phyloP scores from a whole-genome alignment of 2,329 filamentous ascomycete species.

The Penicillium sp. region DNA sequence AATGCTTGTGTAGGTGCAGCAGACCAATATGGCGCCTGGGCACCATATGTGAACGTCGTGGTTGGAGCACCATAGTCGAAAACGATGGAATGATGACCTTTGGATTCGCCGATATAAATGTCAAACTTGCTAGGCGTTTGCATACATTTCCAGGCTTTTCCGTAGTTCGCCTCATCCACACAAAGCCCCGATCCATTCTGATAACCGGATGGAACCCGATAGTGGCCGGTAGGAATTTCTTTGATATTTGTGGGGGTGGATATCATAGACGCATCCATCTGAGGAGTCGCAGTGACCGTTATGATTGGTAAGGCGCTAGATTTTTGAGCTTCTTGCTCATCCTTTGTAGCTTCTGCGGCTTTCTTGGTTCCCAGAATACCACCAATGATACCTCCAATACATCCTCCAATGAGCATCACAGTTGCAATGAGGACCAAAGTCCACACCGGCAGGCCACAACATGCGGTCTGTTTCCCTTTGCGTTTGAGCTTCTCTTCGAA shows the following conservation, averaged over 20 bases:
- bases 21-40: slow-evolving; percentile 53
- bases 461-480: slow-evolving; percentile 43
- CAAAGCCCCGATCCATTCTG: slow-evolving; percentile 52
- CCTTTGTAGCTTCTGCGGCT: slow-evolving; percentile 29
- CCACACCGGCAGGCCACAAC: slow-evolving; percentile 54
- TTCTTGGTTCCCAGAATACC: slow-evolving; percentile 50
- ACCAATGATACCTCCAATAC: slow-evolving; percentile 55
- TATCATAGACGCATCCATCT: slow-evolving; percentile 51
- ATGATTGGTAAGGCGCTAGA: slow-evolving; percentile 33
- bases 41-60: slow-evolving; percentile 56
- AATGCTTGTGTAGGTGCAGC: slow-evolving; percentile 49
- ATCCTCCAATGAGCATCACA: slow-evolving; percentile 49
- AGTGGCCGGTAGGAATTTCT: slow-evolving; percentile 52
- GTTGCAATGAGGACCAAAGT: slow-evolving; percentile 48
- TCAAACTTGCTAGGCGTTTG: slow-evolving; percentile 31
- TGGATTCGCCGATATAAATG: slow-evolving; percentile 30
- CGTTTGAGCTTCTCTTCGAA: slow-evolving; percentile 47
- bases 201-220: slow-evolving; percentile 47
- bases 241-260: slow-evolving; percentile 44
- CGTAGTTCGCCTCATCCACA: slow-evolving; percentile 46
- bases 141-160: slow-evolving; percentile 53
- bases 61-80: slow-evolving; percentile 41
- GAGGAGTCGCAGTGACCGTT: slow-evolving; percentile 49
- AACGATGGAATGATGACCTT: slow-evolving; percentile 31
- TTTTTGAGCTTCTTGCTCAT: slow-evolving; percentile 17